These are phyloP conservation scores for Syzygium syzygioides DNA, from an alignment of 441 rosid species.

Conservation along the genomic window DNA sequence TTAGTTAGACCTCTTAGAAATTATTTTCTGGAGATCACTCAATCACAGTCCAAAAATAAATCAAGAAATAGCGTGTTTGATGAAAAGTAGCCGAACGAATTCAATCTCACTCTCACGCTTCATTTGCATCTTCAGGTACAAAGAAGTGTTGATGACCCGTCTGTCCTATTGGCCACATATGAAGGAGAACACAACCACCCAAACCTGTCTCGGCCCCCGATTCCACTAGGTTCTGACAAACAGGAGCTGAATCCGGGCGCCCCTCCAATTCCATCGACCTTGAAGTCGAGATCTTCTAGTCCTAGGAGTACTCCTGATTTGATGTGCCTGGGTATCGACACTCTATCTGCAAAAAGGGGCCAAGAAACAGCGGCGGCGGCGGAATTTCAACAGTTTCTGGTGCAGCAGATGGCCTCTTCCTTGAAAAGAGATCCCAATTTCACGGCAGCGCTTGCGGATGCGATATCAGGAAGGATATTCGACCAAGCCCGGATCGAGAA, in stretches of 20 bases:
- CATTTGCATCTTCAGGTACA: slow-evolving; percentile 6
- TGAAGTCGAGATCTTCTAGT: neutral
- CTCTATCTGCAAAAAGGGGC: neutral
- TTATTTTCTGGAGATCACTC: neutral
- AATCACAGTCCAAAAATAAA: neutral
- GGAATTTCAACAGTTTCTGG: neutral
- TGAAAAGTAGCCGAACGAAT: neutral
- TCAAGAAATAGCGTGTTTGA: neutral
- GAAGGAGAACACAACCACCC: slow-evolving; percentile 17
- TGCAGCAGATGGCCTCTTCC: slow-evolving; percentile 11
- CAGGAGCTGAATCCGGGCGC: neutral
- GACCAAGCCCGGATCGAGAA: neutral
- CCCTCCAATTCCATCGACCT: neutral
- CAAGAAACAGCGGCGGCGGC: neutral
- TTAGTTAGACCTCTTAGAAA: neutral
- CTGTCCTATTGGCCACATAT: slow-evolving; percentile 11
- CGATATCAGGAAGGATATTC: neutral
- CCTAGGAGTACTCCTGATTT: neutral
- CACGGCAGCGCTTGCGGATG: neutral
- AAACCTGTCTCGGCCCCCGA: neutral
- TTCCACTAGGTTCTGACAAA: neutral
- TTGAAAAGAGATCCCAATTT: slow-evolving; percentile 12
- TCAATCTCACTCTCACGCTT: neutral
- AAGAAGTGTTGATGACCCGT: slow-evolving; percentile 9
- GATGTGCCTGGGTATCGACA: neutral